Conservation (phyloP, 2,329 filamentous ascomycete genomes). For the Myriosclerotinia scirpicola region DNA sequence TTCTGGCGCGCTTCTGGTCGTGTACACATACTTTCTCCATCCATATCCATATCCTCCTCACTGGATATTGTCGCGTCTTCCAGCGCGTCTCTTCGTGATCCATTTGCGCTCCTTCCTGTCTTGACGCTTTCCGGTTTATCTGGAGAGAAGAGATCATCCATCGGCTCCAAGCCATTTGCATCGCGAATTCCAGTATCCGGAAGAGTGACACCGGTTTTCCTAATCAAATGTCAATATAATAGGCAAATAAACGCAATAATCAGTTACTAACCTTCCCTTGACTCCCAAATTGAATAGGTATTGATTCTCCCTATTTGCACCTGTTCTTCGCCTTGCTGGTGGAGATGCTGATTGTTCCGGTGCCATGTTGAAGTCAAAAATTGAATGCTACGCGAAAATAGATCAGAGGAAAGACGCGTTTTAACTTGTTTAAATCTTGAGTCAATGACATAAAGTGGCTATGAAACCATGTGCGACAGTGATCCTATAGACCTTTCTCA, state of each 20-base stretch:
- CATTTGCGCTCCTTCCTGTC: slow-evolving; percentile 25
- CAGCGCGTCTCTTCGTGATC: slow-evolving; percentile 36
- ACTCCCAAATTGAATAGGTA: slow-evolving; percentile 53
- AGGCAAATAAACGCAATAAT: neutral
- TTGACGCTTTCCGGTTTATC: slow-evolving; percentile 49
- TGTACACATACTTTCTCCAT: slow-evolving; percentile 52
- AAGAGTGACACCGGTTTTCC: slow-evolving; percentile 85
- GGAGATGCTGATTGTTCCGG: slow-evolving; percentile 24
- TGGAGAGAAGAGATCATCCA: slow-evolving; percentile 86
- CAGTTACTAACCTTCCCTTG: slow-evolving; percentile 47
- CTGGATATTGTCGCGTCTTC: slow-evolving; percentile 47
- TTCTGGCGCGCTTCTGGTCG: neutral
- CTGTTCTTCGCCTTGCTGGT: slow-evolving; percentile 35
- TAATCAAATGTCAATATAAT: slow-evolving; percentile 43
- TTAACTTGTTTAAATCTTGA: neutral
- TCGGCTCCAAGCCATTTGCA: slow-evolving; percentile 86
- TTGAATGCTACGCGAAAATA: slow-evolving; percentile 13
- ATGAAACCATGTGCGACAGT: neutral
- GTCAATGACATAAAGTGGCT: neutral
- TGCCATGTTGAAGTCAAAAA: slow-evolving; percentile 17
- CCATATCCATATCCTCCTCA: slow-evolving; percentile 62
- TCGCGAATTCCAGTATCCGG: slow-evolving; percentile 79
- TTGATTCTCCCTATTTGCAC: slow-evolving; percentile 43
- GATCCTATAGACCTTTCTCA: neutral
- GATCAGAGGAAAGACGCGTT: neutral